These are phyloP conservation scores for Pseudogymnoascus pannorum DNA, from an alignment of 2,329 filamentous ascomycete genomes.

Conservation along the genomic window DNA sequence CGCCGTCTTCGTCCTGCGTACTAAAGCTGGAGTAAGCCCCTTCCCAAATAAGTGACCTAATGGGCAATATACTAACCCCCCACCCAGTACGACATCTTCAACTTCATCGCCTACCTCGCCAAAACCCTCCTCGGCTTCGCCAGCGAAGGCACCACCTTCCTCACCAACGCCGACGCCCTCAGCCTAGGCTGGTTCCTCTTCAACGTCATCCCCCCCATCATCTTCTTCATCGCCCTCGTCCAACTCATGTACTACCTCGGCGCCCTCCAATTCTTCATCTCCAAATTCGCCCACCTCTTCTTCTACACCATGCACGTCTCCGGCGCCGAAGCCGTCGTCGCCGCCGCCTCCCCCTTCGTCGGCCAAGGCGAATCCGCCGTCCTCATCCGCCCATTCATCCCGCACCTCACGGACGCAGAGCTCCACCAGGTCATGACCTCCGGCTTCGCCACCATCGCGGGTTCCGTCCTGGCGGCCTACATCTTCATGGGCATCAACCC, in stretches of 20 bases:
- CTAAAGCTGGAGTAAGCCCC: constrained; percentile 51
- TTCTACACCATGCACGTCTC: constrained; percentile 85
- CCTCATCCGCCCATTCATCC: constrained; percentile 80
- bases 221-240: constrained; percentile 93
- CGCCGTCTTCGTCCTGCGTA: constrained; percentile 80
- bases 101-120: constrained; percentile 73
- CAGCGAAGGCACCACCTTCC: constrained; percentile 62
- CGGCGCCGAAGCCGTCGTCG: constrained; percentile 88
- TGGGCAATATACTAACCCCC: background rate
- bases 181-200: constrained; percentile 59
- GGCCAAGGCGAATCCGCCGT: constrained; percentile 91
- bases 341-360: constrained; percentile 87
- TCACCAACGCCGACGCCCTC: constrained; percentile 46
- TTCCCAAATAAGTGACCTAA: no score
- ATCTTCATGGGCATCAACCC: constrained; percentile 76
- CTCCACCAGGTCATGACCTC: constrained; percentile 89
- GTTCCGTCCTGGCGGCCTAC: constrained; percentile 79
- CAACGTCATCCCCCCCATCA: constrained; percentile 78
- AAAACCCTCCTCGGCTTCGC: constrained; percentile 70
- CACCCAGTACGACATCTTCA: constrained; percentile 75
- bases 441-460: constrained; percentile 87
- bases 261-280: constrained; percentile 80
- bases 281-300: constrained; percentile 83
- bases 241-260: constrained; percentile 78
- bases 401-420: constrained; percentile 79